These are phyloP conservation scores for Micractinium conductrix DNA, from an alignment of 139 green algal species.

Conservation along the genomic window DNA sequence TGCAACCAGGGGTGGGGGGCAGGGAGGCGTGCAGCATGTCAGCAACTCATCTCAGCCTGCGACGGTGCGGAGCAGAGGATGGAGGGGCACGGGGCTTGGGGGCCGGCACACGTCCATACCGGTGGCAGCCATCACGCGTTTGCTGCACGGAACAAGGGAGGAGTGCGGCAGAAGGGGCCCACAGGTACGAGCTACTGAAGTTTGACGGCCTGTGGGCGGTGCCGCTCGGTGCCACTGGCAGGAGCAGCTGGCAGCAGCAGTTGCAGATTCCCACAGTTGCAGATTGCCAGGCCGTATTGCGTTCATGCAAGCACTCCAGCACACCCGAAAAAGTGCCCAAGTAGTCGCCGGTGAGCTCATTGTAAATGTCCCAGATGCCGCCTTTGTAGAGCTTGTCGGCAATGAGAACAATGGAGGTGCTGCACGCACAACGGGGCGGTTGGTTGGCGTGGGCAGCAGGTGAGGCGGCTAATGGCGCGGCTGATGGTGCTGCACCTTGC, in stretches of 20 bases:
- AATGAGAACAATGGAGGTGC: neutral
- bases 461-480: neutral
- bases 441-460: no score
- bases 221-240: neutral
- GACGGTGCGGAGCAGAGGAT: neutral
- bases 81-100: neutral
- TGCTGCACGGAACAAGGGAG: neutral
- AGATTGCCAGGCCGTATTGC: neutral
- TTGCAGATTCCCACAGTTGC: no score
- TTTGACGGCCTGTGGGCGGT: no score
- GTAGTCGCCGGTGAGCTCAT: neutral
- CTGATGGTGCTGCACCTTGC: no score
- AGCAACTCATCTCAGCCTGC: no score
- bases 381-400: neutral
- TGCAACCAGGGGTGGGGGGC: neutral
- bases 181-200: neutral
- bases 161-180: no score
- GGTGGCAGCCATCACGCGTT: no score
- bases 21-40: neutral
- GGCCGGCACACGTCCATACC: no score
- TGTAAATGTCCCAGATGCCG: neutral
- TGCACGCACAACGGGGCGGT: neutral
- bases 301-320: neutral
- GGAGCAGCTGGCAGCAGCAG: no score
- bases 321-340: neutral